Evolutionary conservation across 805 yeast species (phyloP).

Genomic region (Candida koratica): DNA sequence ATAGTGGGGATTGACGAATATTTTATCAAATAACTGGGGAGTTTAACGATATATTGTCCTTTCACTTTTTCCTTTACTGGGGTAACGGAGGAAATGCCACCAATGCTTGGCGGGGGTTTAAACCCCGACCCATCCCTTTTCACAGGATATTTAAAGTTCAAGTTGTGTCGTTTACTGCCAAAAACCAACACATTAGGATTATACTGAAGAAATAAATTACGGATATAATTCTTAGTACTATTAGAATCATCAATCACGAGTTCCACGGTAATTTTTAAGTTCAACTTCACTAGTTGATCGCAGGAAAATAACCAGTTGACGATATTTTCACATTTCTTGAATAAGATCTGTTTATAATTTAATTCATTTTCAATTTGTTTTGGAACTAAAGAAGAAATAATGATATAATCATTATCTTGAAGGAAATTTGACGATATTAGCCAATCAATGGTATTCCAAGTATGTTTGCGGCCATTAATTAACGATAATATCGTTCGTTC

Average conservation of each 20-base stretch:
- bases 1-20: constrained; percentile 39
- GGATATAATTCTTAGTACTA: constrained; percentile 30
- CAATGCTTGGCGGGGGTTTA: not conserved
- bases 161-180: constrained; percentile 37
- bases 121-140: constrained; percentile 14
- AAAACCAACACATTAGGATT: constrained; percentile 36
- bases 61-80: constrained; percentile 13
- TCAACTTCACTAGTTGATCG: constrained; percentile 17
- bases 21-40: constrained; percentile 35
- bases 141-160: constrained; percentile 41
- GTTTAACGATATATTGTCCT: constrained; percentile 28
- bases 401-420: constrained; percentile 37
- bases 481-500: constrained; percentile 34
- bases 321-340: constrained; percentile 25
- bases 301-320: constrained; percentile 20
- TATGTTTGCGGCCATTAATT: constrained; percentile 39
- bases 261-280: constrained; percentile 38
- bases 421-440: constrained; percentile 23
- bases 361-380: not conserved
- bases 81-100: too few species aligned
- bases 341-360: constrained; percentile 11
- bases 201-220: constrained; percentile 37
- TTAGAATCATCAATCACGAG: constrained; percentile 28
- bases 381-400: constrained; percentile 27
- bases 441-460: constrained; percentile 44